Evolutionary conservation across 1,284 basidiomycete genomes (phyloP), one percentile per base, ranked within the genome.

Genomic region (Ganoderma boninense): DNA sequence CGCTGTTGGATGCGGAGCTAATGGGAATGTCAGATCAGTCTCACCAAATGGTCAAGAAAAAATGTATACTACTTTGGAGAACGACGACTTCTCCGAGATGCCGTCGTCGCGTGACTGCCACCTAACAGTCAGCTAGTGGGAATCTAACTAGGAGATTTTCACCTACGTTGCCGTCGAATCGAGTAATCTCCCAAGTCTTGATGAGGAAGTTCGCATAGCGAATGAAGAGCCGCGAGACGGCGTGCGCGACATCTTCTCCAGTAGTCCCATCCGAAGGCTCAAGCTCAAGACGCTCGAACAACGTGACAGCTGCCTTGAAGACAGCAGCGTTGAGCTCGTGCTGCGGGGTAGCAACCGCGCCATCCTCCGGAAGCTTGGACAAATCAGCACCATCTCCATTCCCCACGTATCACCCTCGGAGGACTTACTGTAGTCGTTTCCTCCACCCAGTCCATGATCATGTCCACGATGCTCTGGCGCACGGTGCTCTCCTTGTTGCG

Each of bases 281-380:
- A n/a, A 97, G 83, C 66, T 91, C 88, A 5, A 97, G 82, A 29
- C 90, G 87, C 74, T 97, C 93, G 57, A 95, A 84, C n/a, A 96
- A 83, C 64, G 89, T 92, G 32, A 95, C 92, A 29, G 88, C 85
- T 0, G 94, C 92, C 20, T 89, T 87, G 54, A 97, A 82, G 71
- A 91, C 91, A 2, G 90, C 87, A 64, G 91, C 82, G 73, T 95
- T 95, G 49, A 96, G 83, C 46, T 96, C 95, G 29, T 84, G 84
- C 68, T 74, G 73, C n/a, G 57, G 29, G 13, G 29, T 32, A 38
- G 54, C 54, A 29, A 52, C n/a, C 26, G 57, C 52, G 6, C 49
- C 61, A 4, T 73, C 72, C 56, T 70, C 72, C 61, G 68, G 20
- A 7, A 16, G 6, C 10, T 5, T 23, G 2, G 0, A 14, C 32